Conservation (phyloP, 129 eudicot genomes). For the Flaveria ramosissima region DNA sequence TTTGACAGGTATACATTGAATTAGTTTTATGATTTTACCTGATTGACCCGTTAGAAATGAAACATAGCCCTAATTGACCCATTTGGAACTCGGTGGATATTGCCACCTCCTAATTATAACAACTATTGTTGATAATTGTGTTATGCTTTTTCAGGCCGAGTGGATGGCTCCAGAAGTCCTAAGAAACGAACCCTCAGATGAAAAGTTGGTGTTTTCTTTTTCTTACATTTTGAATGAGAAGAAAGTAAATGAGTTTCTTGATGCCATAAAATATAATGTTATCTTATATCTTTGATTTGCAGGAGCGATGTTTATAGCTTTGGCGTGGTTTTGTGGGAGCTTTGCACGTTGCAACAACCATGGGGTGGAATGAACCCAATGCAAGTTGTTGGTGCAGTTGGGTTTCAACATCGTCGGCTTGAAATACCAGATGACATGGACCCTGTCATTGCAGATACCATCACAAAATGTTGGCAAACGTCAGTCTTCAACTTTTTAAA, state of each 20-base stretch:
- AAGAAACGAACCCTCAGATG: constrained; percentile 92
- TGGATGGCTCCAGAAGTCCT: constrained; percentile 99
- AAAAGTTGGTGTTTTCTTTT: constrained; percentile 57
- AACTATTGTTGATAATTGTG: neutral
- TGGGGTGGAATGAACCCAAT: constrained; percentile 99
- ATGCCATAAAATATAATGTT: constrained; percentile 8
- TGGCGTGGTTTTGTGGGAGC: constrained; percentile 97
- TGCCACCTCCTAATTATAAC: neutral
- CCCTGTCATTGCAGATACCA: constrained; percentile 73
- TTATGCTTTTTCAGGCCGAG: constrained; percentile 74
- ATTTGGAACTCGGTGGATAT: neutral
- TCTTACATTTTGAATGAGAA: constrained; percentile 1
- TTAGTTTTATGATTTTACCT: neutral
- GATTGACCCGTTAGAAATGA: neutral
- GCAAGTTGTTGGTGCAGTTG: constrained; percentile 99
- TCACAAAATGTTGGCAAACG: constrained; percentile 92
- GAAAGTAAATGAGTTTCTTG: constrained; percentile 9
- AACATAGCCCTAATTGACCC: neutral
- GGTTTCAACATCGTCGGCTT: constrained; percentile 95
- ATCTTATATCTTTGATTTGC: constrained; percentile 16
- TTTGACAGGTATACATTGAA: neutral
- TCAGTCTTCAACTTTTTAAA: constrained; percentile 41
- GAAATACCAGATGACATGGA: constrained; percentile 81
- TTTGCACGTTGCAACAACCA: constrained; percentile 90
- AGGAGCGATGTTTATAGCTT: constrained; percentile 95